Percentiles rank a stretch among this genome's conserved stretches.
phyloP scores from a whole-genome alignment of 345 rosid species.

The Litchi chinensis region DNA sequence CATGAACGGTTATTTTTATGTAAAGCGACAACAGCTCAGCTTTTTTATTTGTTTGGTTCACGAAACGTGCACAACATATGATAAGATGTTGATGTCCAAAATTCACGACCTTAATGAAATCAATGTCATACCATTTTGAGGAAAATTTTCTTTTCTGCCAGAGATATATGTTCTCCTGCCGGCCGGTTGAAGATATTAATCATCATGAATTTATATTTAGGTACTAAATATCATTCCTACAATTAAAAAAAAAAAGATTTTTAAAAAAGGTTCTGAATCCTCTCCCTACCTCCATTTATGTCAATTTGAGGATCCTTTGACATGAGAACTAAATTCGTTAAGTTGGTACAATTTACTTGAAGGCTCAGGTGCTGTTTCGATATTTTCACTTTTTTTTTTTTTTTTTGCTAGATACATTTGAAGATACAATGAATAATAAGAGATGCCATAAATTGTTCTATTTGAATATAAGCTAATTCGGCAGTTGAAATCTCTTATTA shows the following conservation, averaged over 20 bases:
- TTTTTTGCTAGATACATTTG: too few species aligned
- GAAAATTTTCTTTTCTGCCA: not conserved
- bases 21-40: slow-evolving; percentile 32
- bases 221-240: not conserved
- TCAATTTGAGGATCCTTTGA: too few species aligned
- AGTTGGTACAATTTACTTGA: too few species aligned
- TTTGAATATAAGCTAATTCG: not conserved
- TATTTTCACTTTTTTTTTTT: not conserved
- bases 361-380: not conserved
- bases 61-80: slow-evolving; percentile 1
- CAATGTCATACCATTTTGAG: not conserved
- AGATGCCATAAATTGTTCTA: too few species aligned
- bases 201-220: not conserved
- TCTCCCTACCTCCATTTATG: not conserved
- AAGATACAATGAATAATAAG: too few species aligned
- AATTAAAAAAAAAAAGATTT: not conserved
- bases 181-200: not conserved
- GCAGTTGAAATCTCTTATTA: not conserved
- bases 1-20: slow-evolving; percentile 28
- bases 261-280: not conserved
- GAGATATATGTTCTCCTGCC: not conserved
- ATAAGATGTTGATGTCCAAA: not conserved
- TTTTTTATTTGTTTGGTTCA: slow-evolving; percentile 13
- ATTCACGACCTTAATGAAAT: not conserved
- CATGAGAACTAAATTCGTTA: not conserved